phyloP scores from a whole-genome alignment of 805 yeast species.

The Candida sphagnicola region DNA sequence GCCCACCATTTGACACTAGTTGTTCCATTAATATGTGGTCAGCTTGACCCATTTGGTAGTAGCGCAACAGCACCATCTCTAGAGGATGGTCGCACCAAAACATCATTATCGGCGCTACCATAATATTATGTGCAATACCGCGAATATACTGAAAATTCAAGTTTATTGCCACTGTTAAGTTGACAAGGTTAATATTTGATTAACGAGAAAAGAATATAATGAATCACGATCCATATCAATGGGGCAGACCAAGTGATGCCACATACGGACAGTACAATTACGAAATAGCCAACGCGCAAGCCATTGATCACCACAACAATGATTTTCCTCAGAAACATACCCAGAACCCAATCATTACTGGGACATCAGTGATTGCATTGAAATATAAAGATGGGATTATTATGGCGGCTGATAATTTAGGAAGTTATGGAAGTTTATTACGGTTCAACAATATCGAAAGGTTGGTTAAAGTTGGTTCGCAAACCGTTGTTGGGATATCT shows the following conservation, averaged over 20 bases:
- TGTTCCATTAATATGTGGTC: too few relatives aligned
- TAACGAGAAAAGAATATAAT: constrained; percentile 30
- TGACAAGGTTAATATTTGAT: too few relatives aligned
- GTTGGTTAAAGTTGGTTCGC: constrained; percentile 74
- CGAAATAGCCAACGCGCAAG: constrained; percentile 62
- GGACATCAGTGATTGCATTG: constrained; percentile 90
- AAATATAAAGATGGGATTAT: constrained; percentile 88
- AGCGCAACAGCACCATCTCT: too few relatives aligned
- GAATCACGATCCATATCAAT: constrained; percentile 92
- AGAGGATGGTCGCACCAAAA: too few relatives aligned
- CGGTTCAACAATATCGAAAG: constrained; percentile 85
- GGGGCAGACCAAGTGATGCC: constrained; percentile 93
- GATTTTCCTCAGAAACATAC: constrained; percentile 76
- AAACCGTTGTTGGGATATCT: constrained; percentile 86
- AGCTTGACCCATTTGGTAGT: too few relatives aligned
- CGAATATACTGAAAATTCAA: not conserved
- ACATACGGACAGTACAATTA: constrained; percentile 79
- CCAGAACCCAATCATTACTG: constrained; percentile 92
- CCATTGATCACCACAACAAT: constrained; percentile 14
- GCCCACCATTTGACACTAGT: too few relatives aligned
- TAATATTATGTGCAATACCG: not conserved
- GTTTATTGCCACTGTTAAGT: constrained; percentile 1
- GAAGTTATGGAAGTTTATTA: constrained; percentile 87
- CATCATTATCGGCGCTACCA: not conserved
- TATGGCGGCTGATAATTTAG: constrained; percentile 92